Evolutionary conservation across 805 yeast species (phyloP).

Genomic region (Torulaspora quercuum): DNA sequence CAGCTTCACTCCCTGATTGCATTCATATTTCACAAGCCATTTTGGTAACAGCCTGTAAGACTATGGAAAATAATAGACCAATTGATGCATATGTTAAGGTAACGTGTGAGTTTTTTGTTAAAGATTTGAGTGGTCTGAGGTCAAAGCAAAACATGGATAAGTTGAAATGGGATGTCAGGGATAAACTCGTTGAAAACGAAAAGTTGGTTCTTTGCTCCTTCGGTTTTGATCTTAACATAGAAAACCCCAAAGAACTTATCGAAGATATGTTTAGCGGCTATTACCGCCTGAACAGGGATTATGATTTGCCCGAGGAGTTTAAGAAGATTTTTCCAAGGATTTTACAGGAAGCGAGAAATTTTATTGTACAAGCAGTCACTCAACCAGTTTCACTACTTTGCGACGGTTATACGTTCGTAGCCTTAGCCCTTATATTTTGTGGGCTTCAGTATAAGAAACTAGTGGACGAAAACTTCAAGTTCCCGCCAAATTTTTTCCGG

Average conservation of each 20-base stretch:
- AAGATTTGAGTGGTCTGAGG: slow-evolving; percentile 23
- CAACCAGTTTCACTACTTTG: slow-evolving; percentile 37
- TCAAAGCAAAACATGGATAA: slow-evolving; percentile 33
- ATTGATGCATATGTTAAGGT: slow-evolving; percentile 36
- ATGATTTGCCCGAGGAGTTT: slow-evolving; percentile 29
- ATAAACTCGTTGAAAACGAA: slow-evolving; percentile 34
- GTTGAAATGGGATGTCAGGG: slow-evolving; percentile 38
- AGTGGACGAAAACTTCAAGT: slow-evolving; percentile 29
- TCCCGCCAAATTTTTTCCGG: slow-evolving; percentile 33
- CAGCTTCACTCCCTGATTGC: slow-evolving; percentile 30
- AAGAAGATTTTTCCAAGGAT: slow-evolving; percentile 31
- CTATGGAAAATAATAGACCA: slow-evolving; percentile 38
- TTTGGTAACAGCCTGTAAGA: slow-evolving; percentile 38
- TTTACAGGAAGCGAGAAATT: slow-evolving; percentile 34
- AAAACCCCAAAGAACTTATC: slow-evolving; percentile 36
- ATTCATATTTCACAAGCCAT: slow-evolving; percentile 35
- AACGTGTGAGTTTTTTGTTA: slow-evolving; percentile 31
- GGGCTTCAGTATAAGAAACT: slow-evolving; percentile 32
- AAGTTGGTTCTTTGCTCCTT: slow-evolving; percentile 31
- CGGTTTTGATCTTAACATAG: slow-evolving; percentile 36
- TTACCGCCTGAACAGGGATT: slow-evolving; percentile 33
- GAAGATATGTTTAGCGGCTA: slow-evolving; percentile 37
- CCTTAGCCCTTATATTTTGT: slow-evolving; percentile 31
- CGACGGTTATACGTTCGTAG: slow-evolving; percentile 34
- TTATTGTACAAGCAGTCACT: slow-evolving; percentile 37